Percentiles rank a stretch among this genome's conserved stretches.
Conservation (phyloP, 2,329 filamentous ascomycete species). For the Fusarium verticillioides region DNA sequence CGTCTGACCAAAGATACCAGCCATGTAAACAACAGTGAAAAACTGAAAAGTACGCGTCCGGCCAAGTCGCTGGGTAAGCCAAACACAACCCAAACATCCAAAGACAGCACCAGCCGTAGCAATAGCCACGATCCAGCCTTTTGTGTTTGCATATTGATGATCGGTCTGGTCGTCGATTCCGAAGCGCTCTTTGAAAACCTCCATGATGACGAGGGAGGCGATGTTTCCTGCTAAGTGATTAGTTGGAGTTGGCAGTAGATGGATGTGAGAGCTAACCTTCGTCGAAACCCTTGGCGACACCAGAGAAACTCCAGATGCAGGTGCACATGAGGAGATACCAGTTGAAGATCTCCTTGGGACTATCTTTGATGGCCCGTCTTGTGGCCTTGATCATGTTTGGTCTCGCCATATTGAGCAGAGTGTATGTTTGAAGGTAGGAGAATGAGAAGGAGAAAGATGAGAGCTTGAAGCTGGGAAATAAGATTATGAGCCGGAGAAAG, state of each 20-base stretch:
- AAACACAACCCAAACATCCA: slow-evolving; percentile 44
- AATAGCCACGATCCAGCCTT: slow-evolving; percentile 49
- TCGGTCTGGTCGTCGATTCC: slow-evolving; percentile 40
- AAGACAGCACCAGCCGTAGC: slow-evolving; percentile 47
- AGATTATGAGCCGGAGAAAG: not conserved
- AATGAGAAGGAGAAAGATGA: too few species aligned
- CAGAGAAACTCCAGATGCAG: slow-evolving; percentile 45
- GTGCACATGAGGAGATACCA: slow-evolving; percentile 44
- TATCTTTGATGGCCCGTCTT: slow-evolving; percentile 40
- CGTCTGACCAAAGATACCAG: slow-evolving; percentile 49
- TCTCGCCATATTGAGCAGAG: not conserved
- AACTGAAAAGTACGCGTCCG: slow-evolving; percentile 40
- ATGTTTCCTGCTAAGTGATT: slow-evolving; percentile 42
- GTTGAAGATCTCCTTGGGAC: slow-evolving; percentile 46
- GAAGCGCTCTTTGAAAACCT: slow-evolving; percentile 41
- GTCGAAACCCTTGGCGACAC: slow-evolving; percentile 47
- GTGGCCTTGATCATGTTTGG: slow-evolving; percentile 44
- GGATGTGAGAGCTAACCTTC: slow-evolving; percentile 32
- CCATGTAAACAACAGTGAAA: slow-evolving; percentile 50
- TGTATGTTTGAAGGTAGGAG: too few species aligned
- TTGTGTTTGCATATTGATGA: slow-evolving; percentile 43
- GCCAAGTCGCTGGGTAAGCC: slow-evolving; percentile 40
- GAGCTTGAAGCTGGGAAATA: not conserved
- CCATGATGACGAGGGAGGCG: slow-evolving; percentile 46
- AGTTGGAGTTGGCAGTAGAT: not conserved